Conservation (phyloP, 2,329 filamentous ascomycete genomes). For the Hypoxylon sp. region DNA sequence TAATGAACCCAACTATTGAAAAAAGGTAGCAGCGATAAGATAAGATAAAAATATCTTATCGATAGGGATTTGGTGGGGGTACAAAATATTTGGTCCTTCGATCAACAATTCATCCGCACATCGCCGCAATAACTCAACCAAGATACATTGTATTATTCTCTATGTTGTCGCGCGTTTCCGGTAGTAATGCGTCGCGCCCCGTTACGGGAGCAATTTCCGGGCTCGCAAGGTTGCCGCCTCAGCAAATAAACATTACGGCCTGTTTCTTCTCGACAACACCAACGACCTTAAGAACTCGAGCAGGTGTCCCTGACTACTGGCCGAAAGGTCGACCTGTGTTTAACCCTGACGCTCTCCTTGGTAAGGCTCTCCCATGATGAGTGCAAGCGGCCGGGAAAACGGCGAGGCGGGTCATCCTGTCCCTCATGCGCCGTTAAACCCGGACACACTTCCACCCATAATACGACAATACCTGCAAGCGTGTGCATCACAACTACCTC, state of each 20-base stretch:
- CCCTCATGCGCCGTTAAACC: background rate
- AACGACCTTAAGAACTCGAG: background rate
- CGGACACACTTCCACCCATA: background rate
- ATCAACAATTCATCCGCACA: background rate
- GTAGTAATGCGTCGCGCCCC: conserved; percentile 4
- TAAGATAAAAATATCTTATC: conserved; percentile 16
- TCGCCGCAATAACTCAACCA: background rate
- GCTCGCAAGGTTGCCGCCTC: background rate
- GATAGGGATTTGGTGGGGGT: conserved; percentile 22
- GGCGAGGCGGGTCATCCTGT: background rate
- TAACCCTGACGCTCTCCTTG: background rate
- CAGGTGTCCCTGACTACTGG: background rate
- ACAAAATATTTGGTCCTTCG: background rate
- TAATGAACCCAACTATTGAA: background rate
- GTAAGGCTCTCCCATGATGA: conserved; percentile 6
- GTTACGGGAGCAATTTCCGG: background rate
- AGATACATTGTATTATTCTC: background rate
- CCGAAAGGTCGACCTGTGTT: background rate
- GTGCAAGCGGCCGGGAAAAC: conserved; percentile 2
- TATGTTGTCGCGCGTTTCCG: conserved; percentile 16
- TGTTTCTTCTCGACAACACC: conserved; percentile 2
- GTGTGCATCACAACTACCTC: background rate
- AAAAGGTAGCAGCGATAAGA: conserved; percentile 34
- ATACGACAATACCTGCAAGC: background rate
- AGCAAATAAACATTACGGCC: background rate